Base-by-base conservation (phyloP, 2,329 filamentous ascomycete species). In the Colletotrichum horii region DNA sequence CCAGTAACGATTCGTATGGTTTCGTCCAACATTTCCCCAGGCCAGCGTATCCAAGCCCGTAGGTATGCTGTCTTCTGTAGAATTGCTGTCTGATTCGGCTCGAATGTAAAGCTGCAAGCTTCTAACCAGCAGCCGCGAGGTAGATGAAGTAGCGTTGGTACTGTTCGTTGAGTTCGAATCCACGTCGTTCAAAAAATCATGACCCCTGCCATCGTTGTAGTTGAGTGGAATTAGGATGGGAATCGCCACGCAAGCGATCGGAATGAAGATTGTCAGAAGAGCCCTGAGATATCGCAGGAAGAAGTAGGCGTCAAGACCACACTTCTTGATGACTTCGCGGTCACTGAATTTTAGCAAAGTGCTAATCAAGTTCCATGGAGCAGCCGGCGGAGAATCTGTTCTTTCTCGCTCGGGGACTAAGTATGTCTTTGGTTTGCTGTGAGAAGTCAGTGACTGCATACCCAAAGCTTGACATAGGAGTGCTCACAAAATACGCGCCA, bases 251-350 rank as follows among this genome's bases (percentile, higher is more conserved):
- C 91, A 79, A 15, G 94, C 92, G 72, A 98, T 92, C 2, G 97
- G 96, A 52, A 98, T 86, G 83, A 99, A 98, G 77, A 99, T 98
- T 82, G 98, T 93, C 58, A 98, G 90, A 7, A 98, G 91, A 83
- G 81, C 90, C 78, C 91, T 91, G 16, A 92, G 90, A 81, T 98
- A 99, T 77, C 97, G 94, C 2, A 99, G 89, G 84, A 99, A 99
- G 87, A 98, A 98, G 86, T 98, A 99, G 81, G 96, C 96, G 83
- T 99, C 97, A 12, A 99, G 91, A 22, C 97, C 97, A 79, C 96
- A 98, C 84, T 98, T 98, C 69, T 96, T 94, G 80, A 99, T 98
- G 79, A 99, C 92, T 79, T 98, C 95, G 15, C 95, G 89, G 77
- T 95, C 90, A 88, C 92, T 83, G 86, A 95, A 86, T 87, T 93